These are phyloP conservation scores for Neohortaea acidophila DNA, from an alignment of 495 filamentous ascomycete species.

Conservation along the genomic window DNA sequence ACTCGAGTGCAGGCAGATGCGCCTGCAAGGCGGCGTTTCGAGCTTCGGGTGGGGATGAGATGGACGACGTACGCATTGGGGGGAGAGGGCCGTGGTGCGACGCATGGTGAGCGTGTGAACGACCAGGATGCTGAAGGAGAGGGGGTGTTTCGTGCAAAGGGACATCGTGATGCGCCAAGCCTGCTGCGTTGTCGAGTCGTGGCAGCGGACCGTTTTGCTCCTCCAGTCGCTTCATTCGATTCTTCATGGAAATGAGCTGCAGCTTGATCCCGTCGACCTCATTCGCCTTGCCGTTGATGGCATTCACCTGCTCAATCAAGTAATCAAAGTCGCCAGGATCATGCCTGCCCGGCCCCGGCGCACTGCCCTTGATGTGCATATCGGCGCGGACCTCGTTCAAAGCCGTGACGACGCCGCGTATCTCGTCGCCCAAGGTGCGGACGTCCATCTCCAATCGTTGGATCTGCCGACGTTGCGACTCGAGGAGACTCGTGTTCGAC, in stretches of 20 bases:
- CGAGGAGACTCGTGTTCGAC: conserved; percentile 21
- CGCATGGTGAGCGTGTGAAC: not conserved
- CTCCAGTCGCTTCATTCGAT: conserved; percentile 24
- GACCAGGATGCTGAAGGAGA: not conserved
- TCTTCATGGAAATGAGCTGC: conserved; percentile 26
- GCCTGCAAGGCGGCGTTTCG: not conserved
- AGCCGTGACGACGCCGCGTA: conserved; percentile 16
- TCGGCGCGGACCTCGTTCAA: conserved; percentile 18
- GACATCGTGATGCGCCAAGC: conserved; percentile 5
- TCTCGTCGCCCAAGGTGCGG: conserved; percentile 19
- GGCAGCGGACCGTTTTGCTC: conserved; percentile 11
- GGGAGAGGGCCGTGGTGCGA: not conserved
- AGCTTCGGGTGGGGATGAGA: not conserved
- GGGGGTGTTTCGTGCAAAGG: conserved; percentile 3
- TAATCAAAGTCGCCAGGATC: conserved; percentile 18
- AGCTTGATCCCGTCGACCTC: conserved; percentile 28
- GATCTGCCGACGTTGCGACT: conserved; percentile 16
- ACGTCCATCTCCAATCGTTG: conserved; percentile 20
- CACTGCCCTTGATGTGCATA: not conserved
- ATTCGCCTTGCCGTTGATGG: conserved; percentile 20
- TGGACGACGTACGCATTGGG: not conserved
- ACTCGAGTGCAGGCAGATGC: too few species aligned
- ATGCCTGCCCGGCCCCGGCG: conserved; percentile 1
- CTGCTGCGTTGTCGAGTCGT: not conserved
- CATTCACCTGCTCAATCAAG: conserved; percentile 16